Percentiles rank a stretch among this genome's conserved stretches.
Conservation (phyloP, 1,284 basidiomycete genomes). For the Farysia itapuensis region DNA sequence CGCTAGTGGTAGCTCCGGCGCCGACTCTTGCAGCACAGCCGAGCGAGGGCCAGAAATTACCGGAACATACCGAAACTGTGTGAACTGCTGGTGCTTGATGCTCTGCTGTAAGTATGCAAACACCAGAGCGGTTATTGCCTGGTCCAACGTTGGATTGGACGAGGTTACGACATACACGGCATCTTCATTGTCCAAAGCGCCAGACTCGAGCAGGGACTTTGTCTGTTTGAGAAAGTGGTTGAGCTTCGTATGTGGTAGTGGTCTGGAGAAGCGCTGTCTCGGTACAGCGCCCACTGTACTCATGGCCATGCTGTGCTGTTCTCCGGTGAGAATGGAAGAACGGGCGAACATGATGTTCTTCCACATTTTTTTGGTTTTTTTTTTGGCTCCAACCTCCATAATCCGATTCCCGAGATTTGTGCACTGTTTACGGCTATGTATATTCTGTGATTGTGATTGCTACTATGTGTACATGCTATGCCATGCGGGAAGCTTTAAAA, state of each 20-base stretch:
- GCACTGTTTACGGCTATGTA: too few relatives aligned
- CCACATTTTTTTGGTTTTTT: too few relatives aligned
- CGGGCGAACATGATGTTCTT: too few relatives aligned
- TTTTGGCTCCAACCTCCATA: too few relatives aligned
- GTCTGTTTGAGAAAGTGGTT: conserved; percentile 30
- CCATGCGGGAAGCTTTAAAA: conserved; percentile 35
- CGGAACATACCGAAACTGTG: conserved; percentile 29
- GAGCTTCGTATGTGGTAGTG: conserved; percentile 29
- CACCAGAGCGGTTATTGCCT: conserved; percentile 14
- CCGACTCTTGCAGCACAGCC: neutral
- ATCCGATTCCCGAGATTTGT: too few relatives aligned
- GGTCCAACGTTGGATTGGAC: conserved; percentile 13
- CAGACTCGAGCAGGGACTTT: conserved; percentile 26
- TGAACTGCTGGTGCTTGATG: conserved; percentile 2
- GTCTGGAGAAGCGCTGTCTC: conserved; percentile 9
- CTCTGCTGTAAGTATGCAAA: conserved; percentile 24
- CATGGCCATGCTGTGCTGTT: too few relatives aligned
- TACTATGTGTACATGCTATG: neutral
- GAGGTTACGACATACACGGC: conserved; percentile 29
- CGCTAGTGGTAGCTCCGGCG: conserved; percentile 18
- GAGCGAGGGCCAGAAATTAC: conserved; percentile 9
- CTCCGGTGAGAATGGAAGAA: too few relatives aligned
- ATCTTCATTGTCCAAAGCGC: conserved; percentile 31
- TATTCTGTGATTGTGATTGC: neutral
- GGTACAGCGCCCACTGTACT: too few relatives aligned